Evolutionary conservation across 1,139 yeast species (phyloP), one percentile per base, ranked within the genome.

Genomic region (Diutina mesorugosa): DNA sequence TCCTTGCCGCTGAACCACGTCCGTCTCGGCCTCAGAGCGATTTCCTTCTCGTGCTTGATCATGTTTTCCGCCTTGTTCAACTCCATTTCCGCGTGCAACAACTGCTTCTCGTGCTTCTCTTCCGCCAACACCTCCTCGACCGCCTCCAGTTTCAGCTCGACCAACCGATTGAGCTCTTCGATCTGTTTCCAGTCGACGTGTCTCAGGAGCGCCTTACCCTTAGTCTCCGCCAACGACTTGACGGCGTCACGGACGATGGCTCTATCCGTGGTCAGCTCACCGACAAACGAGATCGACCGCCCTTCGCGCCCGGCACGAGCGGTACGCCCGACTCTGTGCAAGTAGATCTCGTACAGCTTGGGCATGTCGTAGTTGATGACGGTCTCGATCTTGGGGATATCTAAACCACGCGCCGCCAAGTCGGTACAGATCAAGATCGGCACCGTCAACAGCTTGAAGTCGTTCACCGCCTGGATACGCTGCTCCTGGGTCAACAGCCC

Each of bases 281-380:
- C 98, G 9, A 95, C 99, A 69, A 93, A 84, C 4, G 98, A 85
- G 54, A 93, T 86, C 54, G 97, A 87, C 58, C 81, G 80, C 79
- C 99, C 99, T 57, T 88, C 90, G 70, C 98, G 82, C 47, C 99
- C 99, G 56, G 97, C 99, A 81, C 99, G 89, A 10, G 99, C 99
- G 57, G 99, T 93, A 79, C 99, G 88, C 72, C 99, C 99, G 60
- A 95, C 97, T 77, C 99, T 86, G 72, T 93, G 99, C 67, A 93
- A 76, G 69, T 93, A 95, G 50, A 90, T 81, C 63, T 93, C 99
- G 66, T 87, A 85, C 29, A 87, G 77, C 68, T 90, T 89, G 56
- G 99, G 99, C 95, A 95, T 90, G 67, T 95, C 99, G 69, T 79
- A 95, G 71, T 93, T 93, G 66, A 93, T 80, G 57, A 93, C 99